Base-by-base conservation (phyloP, 2,329 filamentous ascomycete genomes). In the Talaromyces marneffei region DNA sequence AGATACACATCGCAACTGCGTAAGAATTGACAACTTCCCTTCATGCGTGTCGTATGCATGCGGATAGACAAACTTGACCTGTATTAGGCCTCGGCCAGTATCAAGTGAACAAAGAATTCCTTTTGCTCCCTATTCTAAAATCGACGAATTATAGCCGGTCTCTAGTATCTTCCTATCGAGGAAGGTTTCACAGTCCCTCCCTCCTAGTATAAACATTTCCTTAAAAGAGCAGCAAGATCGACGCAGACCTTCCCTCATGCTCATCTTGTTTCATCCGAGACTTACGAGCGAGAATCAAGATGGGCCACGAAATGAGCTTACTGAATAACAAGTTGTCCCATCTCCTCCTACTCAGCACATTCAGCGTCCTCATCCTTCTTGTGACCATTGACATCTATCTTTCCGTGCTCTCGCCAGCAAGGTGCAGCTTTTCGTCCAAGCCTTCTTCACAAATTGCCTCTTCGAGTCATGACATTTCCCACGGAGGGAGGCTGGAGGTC, bases 301-400 rank as follows among this genome's bases (percentile, higher is more conserved):
- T 25, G 50, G 20, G 29, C 0, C 50, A 35, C 3, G 14, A 54
- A 37, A 9, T 14, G 7, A 12, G 9, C 25, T 8, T 29, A 10
- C 14, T 4, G 27, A 52, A 33, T 33, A 54, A 16, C 1, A 35
- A 25, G 29, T 20, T 29, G 33, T 20, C 31, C 2, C 20, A 16
- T 7, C 5, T 37, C 5, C 29, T 37, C 3, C 18, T 50, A 18
- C 14, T 44, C 20, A 25, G 46, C 46, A 53, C 37, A 16, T 18
- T 59, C 31, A 33, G 57, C 57, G 31, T 59, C n/a, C 33, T 59
- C 12, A 44, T 53, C 25, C 18, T 59, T 31, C 35, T 59, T 9
- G 25, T 54, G 33, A 59, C 57, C 4, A n/a, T 54, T 14, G 57
- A 59, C 44, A 59, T 59, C 18, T 59, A 53, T 35, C 37, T 59